Evolutionary conservation across 192 early-diverging fungal species (phyloP).

Genomic region (Gigaspora rosea): DNA sequence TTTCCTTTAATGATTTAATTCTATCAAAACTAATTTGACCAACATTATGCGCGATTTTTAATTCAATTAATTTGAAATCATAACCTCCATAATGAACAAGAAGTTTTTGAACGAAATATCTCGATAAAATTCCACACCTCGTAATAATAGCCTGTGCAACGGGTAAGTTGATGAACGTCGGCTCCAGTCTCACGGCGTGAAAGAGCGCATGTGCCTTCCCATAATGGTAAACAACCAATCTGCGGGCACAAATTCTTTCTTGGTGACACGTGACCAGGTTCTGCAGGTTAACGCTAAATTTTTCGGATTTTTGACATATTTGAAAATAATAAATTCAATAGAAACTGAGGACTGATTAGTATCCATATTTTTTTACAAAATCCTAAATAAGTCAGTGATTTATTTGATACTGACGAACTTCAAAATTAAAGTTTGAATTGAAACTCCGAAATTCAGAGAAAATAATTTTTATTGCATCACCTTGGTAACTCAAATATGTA

Average conservation of each 20-base stretch:
- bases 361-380: too few species aligned
- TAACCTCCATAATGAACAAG: neutral
- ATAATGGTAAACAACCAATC: neutral
- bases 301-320: neutral
- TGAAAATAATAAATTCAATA: neutral
- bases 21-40: neutral
- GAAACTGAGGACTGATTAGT: too few species aligned
- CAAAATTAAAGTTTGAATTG: too few species aligned
- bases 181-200: slow-evolving; percentile 15
- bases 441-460: too few species aligned
- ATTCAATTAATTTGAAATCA: neutral
- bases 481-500: too few species aligned
- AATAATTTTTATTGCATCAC: too few species aligned
- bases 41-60: slow-evolving; percentile 1
- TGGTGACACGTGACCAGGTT: neutral
- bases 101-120: slow-evolving; percentile 7
- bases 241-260: neutral
- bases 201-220: slow-evolving; percentile 14
- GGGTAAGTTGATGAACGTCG: neutral
- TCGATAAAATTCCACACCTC: neutral
- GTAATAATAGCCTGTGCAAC: neutral
- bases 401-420: too few species aligned
- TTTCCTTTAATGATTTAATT: too few species aligned
- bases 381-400: too few species aligned
- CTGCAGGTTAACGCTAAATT: neutral